Base-by-base conservation (phyloP, 2,329 filamentous ascomycete genomes). In the Claviceps fusiformis region DNA sequence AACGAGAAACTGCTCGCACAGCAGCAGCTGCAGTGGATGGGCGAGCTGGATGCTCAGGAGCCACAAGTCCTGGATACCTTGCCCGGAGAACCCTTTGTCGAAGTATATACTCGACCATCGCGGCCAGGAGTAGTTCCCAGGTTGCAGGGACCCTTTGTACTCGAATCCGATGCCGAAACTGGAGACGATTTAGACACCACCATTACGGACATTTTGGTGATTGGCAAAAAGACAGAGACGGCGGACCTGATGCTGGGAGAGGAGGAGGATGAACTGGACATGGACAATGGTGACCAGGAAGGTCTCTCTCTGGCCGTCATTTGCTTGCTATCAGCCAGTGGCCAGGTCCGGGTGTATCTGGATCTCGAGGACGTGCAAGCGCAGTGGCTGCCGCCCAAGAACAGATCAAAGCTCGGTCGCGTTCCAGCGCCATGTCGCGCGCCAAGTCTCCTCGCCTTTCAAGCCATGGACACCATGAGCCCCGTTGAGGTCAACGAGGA, bases 1-100 rank as follows among this genome's bases (percentile, higher is more conserved):
- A 71, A 73, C 31, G 74, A 75, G 41, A 83, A 77, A 64, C 70
- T 80, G 3, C 68, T 85, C 39, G 78, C 78, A 1, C 80, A 83
- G 62, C 82, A 85, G 62, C 82, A 85, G 62, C 70, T 85, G 7
- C 77, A 82, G 54, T 85, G 82, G 82, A 85, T 85, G 79, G 76
- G 80, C 2, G 81, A 85, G 55, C 67, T 85, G 52, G 82, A 85
- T 62, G 74, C 73, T 5, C 82, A 85, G 64, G 81, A 85, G 55
- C 80, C 82, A 0, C 72, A 73, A 19, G 61, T 79, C n/a, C 62
- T 81, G 3, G 79, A 83, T 15, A 71, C 71, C 0, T 65, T 72
- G 1, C 62, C 66, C 11, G 75, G 74, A 29, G 78, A 83, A 43
- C 71, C 73, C 5, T 66, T 73, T 0, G 67, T 73, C 1, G 79